Evolutionary conservation across 139 green algal species (phyloP).

Genomic region (Haematococcus lacustris): DNA sequence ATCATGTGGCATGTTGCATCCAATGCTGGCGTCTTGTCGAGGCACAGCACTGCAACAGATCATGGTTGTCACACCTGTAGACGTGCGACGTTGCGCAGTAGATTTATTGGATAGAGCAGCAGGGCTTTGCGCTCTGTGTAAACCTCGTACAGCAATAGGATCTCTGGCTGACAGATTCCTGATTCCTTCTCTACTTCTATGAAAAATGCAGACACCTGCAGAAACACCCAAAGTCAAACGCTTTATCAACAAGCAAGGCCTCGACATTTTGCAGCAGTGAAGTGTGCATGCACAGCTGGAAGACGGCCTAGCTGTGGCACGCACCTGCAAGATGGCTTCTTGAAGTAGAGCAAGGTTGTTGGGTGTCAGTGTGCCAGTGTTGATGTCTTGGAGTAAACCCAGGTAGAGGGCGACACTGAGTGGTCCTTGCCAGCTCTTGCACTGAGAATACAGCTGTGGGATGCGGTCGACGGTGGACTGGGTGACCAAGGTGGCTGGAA

Average conservation of each 20-base stretch:
- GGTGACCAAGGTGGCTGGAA: slow-evolving; percentile 13
- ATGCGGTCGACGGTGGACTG: slow-evolving; percentile 17
- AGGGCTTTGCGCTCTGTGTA: slow-evolving; percentile 2
- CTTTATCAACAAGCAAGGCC: too few relatives aligned
- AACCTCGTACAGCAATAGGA: slow-evolving; percentile 17
- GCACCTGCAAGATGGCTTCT: too few relatives aligned
- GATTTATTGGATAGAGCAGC: slow-evolving; percentile 35
- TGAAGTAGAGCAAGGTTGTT: too few relatives aligned
- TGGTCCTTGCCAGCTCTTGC: slow-evolving; percentile 13
- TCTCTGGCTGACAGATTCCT: slow-evolving; percentile 10
- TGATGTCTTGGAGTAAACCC: too few relatives aligned
- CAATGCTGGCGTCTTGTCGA: too few relatives aligned
- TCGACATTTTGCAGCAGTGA: too few relatives aligned
- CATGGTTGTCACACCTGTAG: slow-evolving; percentile 18
- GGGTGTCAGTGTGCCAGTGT: too few relatives aligned
- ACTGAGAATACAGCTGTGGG: slow-evolving; percentile 16
- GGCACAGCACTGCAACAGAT: too few relatives aligned
- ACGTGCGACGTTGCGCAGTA: slow-evolving; percentile 26
- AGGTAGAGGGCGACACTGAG: slow-evolving; percentile 11
- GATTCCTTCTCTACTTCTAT: slow-evolving; percentile 9
- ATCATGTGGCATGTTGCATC: too few relatives aligned
- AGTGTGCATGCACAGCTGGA: too few relatives aligned
- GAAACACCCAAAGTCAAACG: too few relatives aligned
- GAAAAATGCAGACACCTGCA: slow-evolving; percentile 13
- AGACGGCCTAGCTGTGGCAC: too few relatives aligned